Conservation (phyloP, 768 basidiomycete genomes). For the Lentinula aciculospora region DNA sequence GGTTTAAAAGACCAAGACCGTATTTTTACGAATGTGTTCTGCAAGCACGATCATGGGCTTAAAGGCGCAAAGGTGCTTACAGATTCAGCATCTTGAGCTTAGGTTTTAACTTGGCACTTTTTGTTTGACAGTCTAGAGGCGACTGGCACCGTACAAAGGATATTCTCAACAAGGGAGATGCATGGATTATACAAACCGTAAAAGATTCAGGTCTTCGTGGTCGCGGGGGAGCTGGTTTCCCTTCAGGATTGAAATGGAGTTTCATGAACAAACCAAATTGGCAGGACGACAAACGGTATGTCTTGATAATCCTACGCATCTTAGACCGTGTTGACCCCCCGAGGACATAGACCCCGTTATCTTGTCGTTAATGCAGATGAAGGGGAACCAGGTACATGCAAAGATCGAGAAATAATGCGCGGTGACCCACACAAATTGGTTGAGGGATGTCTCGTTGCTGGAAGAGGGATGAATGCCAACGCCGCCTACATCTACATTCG, state of each 20-base stretch:
- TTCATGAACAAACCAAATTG: slow-evolving; percentile 99
- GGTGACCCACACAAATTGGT: slow-evolving; percentile 98
- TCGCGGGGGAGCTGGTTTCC: slow-evolving; percentile 95
- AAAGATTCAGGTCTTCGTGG: slow-evolving; percentile 96
- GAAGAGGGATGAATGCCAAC: slow-evolving; percentile 93
- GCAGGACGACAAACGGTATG: slow-evolving; percentile 86
- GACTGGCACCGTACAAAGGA: slow-evolving; percentile 99
- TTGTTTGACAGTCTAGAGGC: slow-evolving; percentile 62
- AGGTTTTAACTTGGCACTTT: not conserved
- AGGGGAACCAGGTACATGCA: slow-evolving; percentile 98
- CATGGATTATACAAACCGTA: slow-evolving; percentile 94
- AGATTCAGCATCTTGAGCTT: not conserved
- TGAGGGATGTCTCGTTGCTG: slow-evolving; percentile 96
- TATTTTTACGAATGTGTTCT: slow-evolving; percentile 90
- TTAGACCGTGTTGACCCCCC: not conserved
- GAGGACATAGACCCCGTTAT: slow-evolving; percentile 70
- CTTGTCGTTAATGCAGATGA: slow-evolving; percentile 98
- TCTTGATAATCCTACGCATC: not conserved
- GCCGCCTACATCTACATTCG: slow-evolving; percentile 99
- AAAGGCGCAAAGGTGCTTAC: slow-evolving; percentile 78
- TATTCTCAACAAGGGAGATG: slow-evolving; percentile 90
- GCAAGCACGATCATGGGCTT: slow-evolving; percentile 83
- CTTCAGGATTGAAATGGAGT: slow-evolving; percentile 94
- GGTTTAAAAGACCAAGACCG: slow-evolving; percentile 93
- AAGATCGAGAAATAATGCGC: slow-evolving; percentile 96